These are phyloP conservation scores for Fusarium hostae DNA, from an alignment of 2,329 filamentous ascomycete genomes.

Conservation along the genomic window DNA sequence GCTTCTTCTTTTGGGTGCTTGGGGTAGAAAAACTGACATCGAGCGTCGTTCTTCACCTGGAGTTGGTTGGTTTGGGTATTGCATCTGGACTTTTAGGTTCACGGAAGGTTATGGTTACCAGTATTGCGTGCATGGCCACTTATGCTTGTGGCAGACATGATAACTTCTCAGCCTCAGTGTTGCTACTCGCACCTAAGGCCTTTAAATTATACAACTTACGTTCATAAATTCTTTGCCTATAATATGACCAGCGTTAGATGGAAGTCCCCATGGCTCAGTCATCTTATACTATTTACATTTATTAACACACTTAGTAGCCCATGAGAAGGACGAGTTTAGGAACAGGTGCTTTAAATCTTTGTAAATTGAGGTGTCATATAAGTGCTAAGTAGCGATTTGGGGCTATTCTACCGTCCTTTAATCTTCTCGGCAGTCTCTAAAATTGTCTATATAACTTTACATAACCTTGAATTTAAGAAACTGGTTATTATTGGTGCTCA, in stretches of 20 bases:
- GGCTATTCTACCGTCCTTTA: not conserved
- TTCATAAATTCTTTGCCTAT: not conserved
- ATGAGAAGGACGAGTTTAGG: not conserved
- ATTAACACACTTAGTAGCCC: not conserved
- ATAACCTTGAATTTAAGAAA: not conserved
- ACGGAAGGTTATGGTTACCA: not conserved
- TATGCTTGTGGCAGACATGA: not conserved
- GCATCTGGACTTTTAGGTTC: not conserved
- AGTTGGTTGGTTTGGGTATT: constrained; percentile 9
- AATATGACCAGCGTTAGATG: not conserved
- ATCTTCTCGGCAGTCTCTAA: not conserved
- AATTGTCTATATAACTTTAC: not conserved
- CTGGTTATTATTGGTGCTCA: not conserved
- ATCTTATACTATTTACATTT: not conserved
- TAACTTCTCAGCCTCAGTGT: not conserved
- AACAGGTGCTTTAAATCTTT: not conserved
- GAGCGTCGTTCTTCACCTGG: constrained; percentile 3
- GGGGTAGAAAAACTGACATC: not conserved
- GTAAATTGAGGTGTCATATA: not conserved
- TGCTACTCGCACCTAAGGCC: not conserved
- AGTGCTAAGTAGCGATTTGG: not conserved
- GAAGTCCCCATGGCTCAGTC: not conserved
- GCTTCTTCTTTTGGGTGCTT: not conserved
- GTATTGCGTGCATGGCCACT: not conserved
- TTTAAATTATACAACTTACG: not conserved